These are phyloP conservation scores for Pythium phragmiticola DNA, from an alignment of 352 stramenopile species.

Conservation along the genomic window DNA sequence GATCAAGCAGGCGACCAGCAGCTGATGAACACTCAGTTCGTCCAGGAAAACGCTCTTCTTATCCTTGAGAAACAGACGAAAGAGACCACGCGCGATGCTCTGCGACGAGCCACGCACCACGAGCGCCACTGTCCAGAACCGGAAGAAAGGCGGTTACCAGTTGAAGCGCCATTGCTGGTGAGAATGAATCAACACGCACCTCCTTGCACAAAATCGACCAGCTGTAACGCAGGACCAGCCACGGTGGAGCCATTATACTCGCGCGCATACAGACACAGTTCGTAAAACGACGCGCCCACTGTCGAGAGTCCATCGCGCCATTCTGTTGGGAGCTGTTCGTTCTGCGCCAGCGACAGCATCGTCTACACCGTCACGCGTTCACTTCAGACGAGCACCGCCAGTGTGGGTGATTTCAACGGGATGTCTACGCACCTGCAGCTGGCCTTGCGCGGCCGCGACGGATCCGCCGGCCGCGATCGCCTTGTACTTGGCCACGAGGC, in stretches of 20 bases:
- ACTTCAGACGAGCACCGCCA: background rate
- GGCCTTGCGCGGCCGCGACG: slow-evolving; percentile 25
- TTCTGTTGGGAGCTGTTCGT: slow-evolving; percentile 29
- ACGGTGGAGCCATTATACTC: slow-evolving; percentile 22
- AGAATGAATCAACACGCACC: slow-evolving; percentile 29
- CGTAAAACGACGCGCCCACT: slow-evolving; percentile 49
- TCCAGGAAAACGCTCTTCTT: slow-evolving; percentile 31
- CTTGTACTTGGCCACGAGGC: slow-evolving; percentile 50
- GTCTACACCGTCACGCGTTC: slow-evolving; percentile 22
- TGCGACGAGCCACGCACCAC: slow-evolving; percentile 68
- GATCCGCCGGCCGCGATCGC: slow-evolving; percentile 27
- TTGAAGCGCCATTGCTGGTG: background rate
- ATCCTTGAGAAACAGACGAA: slow-evolving; percentile 49
- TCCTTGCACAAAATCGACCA: slow-evolving; percentile 63
- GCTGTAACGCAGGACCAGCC: slow-evolving; percentile 24
- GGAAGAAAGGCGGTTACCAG: background rate
- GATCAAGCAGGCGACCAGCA: slow-evolving; percentile 49
- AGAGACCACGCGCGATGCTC: slow-evolving; percentile 49
- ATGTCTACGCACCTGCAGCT: slow-evolving; percentile 41
- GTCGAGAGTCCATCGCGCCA: slow-evolving; percentile 23
- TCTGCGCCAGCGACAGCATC: slow-evolving; percentile 45
- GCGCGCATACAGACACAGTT: slow-evolving; percentile 46
- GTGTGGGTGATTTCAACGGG: background rate
- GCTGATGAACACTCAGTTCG: slow-evolving; percentile 39
- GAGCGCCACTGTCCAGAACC: slow-evolving; percentile 44